Evolutionary conservation across 345 rosid genomes (phyloP), one percentile per base, ranked within the genome.

Genomic region (Mercurialis annua): DNA sequence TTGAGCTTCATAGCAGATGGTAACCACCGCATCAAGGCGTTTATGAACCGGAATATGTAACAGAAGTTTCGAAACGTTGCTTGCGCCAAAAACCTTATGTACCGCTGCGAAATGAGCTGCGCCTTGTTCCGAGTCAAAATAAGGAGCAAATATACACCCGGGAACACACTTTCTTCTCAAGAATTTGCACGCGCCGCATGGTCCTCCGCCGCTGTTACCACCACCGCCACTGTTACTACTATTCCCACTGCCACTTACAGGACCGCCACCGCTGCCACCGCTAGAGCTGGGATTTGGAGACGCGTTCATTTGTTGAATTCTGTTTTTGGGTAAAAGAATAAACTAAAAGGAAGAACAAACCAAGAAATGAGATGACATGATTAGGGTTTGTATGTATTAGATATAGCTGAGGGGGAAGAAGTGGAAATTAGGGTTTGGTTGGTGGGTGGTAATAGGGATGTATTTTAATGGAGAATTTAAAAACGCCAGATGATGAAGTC

Each of bases 381-480:
- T 24, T 65, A 71, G 76, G 60, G 54, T 48, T 53, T 56, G 64
- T 50, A 60, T 31, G 34, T 20, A n/a, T 50, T 47, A 2, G 20
- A 27, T 23, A 24, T 53, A 29, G 9, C 36, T 27, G 23, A 36
- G 51, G 15, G 12, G 36, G 7, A n/a, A 20, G 65, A 16, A 44
- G 65, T 54, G 67, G 47, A 68, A 17, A 27, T 66, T 82, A 76
- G 82, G 84, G 90, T 79, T 84, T 81, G 83, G 76, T 77, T 72
- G 66, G 48, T 48, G 46, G 50, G 44, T 52, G 67, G 53, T 47
- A 43, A 47, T 36, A 55, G 30, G 53, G 24, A 31, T 43, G 57
- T 26, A 29, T 66, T 70, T 76, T 40, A 77, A 62, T 70, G 65
- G 65, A 16, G 47, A 75, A 69, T 64, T 71, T 80, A 71, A 60